phyloP scores from a whole-genome alignment of 2,329 filamentous ascomycete species.

The Whalleya microplaca region DNA sequence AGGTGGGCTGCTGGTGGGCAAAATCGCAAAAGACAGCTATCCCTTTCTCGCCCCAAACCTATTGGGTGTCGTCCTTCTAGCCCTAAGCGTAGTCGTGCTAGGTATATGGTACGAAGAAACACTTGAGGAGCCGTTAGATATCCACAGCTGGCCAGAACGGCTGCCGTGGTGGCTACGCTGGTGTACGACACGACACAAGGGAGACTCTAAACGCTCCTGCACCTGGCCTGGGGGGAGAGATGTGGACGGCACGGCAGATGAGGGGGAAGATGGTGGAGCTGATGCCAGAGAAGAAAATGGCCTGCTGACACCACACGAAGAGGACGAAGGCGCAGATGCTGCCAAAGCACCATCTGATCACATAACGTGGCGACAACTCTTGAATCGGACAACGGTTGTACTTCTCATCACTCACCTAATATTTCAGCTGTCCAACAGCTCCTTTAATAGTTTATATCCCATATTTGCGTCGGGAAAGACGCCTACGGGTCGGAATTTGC shows the following conservation, averaged over 20 bases:
- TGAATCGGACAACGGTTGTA: conserved; percentile 81
- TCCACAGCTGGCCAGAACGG: conserved; percentile 37
- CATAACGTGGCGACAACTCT: conserved; percentile 56
- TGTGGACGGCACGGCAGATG: conserved; percentile 20
- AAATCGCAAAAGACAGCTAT: conserved; percentile 62
- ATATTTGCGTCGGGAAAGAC: conserved; percentile 80
- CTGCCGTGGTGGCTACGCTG: conserved; percentile 41
- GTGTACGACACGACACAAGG: conserved; percentile 22
- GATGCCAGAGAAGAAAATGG: conserved; percentile 27
- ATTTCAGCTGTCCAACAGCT: conserved; percentile 92
- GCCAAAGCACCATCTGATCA: conserved; percentile 49
- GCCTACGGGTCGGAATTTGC: conserved; percentile 77
- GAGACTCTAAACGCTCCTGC: conserved; percentile 31
- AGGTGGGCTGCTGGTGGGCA: conserved; percentile 81
- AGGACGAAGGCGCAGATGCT: conserved; percentile 51
- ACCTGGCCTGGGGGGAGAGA: conserved; percentile 27
- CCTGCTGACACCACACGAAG: conserved; percentile 36
- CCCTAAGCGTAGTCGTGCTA: conserved; percentile 73
- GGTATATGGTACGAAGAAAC: conserved; percentile 88
- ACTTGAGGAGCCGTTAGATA: conserved; percentile 53
- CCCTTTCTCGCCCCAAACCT: conserved; percentile 89
- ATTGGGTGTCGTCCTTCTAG: conserved; percentile 72
- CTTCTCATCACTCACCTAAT: conserved; percentile 86
- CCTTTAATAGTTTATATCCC: conserved; percentile 93
- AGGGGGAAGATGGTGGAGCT: conserved; percentile 31